phyloP scores from a whole-genome alignment of 139 green algal species.

The Zygnema circumcarinatum region DNA sequence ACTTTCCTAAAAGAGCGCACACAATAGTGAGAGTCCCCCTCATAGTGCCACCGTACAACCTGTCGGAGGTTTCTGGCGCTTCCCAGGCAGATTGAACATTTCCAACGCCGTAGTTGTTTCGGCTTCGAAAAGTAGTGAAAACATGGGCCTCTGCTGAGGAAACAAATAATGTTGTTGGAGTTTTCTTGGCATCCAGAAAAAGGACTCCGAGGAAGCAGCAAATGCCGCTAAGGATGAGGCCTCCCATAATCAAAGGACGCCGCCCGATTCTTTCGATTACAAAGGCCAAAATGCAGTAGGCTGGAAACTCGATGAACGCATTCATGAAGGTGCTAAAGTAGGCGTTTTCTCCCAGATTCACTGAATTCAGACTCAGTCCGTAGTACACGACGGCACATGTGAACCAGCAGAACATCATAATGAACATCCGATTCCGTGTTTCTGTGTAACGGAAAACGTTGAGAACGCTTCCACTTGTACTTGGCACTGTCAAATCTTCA shows the following conservation, averaged over 20 bases:
- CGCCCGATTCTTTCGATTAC: conserved; percentile 20
- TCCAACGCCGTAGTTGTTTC: neutral
- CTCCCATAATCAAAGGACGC: conserved; percentile 15
- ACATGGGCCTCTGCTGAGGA: no score
- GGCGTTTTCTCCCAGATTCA: conserved; percentile 13
- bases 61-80: neutral
- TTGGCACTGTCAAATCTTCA: neutral
- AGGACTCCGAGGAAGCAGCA: neutral
- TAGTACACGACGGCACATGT: conserved; percentile 34
- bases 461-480: neutral
- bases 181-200: neutral
- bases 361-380: conserved; percentile 21
- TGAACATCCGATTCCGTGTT: conserved; percentile 19
- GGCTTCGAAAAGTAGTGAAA: neutral
- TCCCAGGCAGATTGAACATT: neutral
- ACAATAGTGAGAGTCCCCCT: neutral
- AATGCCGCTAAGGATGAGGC: neutral
- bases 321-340: conserved; percentile 53
- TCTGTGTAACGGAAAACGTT: conserved; percentile 1
- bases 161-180: no score
- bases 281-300: conserved; percentile 9
- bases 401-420: conserved; percentile 31
- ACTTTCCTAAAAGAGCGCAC: conserved; percentile 46
- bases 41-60: neutral
- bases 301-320: conserved; percentile 31